Base-by-base conservation (phyloP, 352 stramenopile genomes). In the Ophiocytium majus region DNA sequence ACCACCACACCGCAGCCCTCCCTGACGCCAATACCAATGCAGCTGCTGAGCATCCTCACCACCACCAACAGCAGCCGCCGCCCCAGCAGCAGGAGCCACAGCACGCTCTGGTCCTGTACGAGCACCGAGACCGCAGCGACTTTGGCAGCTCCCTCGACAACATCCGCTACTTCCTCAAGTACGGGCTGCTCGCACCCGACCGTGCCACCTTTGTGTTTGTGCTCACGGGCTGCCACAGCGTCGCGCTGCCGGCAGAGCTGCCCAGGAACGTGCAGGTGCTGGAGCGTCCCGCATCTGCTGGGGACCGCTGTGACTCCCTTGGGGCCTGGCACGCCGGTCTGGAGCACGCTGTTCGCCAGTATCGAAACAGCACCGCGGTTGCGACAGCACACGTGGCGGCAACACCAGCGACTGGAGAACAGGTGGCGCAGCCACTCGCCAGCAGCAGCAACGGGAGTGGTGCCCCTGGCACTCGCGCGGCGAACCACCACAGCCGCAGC, bases 51-150 rank as follows among this genome's bases (percentile, higher is more conserved):
- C n/a, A n/a, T n/a, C n/a, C n/a, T n/a, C n/a, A n/a, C n/a, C n/a
- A n/a, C n/a, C n/a, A n/a, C n/a, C n/a, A n/a, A n/a, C n/a, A n/a
- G n/a, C n/a, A n/a, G n/a, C n/a, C n/a, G n/a, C n/a, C n/a, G n/a
- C n/a, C n/a, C n/a, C n/a, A n/a, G n/a, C n/a, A n/a, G n/a, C n/a
- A n/a, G n/a, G n/a, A n/a, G n/a, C n/a, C n/a, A n/a, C n/a, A n/a
- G n/a, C n/a, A 71, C 28, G 35, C 66, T 17, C 35, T 78, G 5
- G 66, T 78, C 5, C 66, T 78, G 32, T 78, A 78, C 17, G 66
- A 78, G 35, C 66, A 78, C 17, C 5, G 5, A 5, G 66, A 78
- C 32, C 35, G 32, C 14, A 17, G 14, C 14, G 66, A 78, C 66
- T 78, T 78, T 43, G 35, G 35, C 66, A 35, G 5, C 35, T 35